Percentiles rank a stretch among this genome's conserved stretches.
Conservation (phyloP, 2,329 filamentous ascomycete genomes). For the Fusarium newnesense region DNA sequence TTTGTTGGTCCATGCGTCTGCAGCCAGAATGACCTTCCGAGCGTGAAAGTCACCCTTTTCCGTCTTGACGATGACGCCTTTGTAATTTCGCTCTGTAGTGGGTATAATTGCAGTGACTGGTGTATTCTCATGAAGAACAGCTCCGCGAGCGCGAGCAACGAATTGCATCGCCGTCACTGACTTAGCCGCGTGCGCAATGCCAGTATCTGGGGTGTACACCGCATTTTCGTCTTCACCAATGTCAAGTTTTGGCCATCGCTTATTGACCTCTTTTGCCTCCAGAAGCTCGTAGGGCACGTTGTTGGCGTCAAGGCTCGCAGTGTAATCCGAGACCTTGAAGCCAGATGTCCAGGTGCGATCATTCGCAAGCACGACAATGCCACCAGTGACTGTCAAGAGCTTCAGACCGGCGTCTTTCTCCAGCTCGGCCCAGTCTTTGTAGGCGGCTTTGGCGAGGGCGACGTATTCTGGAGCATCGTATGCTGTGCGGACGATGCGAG, state of each 20-base stretch:
- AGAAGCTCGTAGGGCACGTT: not conserved
- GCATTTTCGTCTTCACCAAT: not conserved
- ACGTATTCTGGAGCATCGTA: conserved; percentile 8
- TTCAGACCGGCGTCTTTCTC: not conserved
- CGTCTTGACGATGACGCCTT: not conserved
- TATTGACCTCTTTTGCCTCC: not conserved
- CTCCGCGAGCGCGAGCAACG: not conserved
- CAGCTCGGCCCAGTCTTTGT: conserved; percentile 1
- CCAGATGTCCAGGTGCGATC: not conserved
- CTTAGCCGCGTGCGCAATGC: conserved; percentile 1
- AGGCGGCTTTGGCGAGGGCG: not conserved
- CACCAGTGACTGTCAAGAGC: not conserved
- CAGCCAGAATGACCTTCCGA: not conserved
- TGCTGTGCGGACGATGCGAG: conserved; percentile 1
- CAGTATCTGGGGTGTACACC: conserved; percentile 6
- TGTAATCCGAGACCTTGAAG: not conserved
- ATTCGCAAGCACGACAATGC: not conserved
- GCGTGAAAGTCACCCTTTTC: not conserved
- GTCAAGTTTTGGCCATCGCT: not conserved
- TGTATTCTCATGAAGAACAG: not conserved
- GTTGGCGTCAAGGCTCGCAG: not conserved
- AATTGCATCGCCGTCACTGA: not conserved
- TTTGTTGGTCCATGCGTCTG: conserved; percentile 11
- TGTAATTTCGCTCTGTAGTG: not conserved
- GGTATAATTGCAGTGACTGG: not conserved